Base-by-base conservation (phyloP, 2,329 filamentous ascomycete genomes). In the Colletotrichum sp. region DNA sequence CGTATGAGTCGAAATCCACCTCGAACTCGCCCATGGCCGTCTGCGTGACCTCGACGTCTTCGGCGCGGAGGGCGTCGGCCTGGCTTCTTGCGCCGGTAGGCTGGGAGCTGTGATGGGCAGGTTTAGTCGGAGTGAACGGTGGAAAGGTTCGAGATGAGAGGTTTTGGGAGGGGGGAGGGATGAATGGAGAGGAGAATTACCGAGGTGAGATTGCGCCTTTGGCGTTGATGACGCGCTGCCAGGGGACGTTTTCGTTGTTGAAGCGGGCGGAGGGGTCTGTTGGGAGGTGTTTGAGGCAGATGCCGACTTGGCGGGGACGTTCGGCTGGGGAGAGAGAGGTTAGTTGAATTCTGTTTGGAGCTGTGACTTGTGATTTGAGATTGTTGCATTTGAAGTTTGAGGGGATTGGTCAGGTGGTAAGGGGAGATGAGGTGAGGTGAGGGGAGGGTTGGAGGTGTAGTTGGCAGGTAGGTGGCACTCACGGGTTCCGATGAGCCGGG, bases 151-250 rank as follows among this genome's bases (percentile, higher is more conserved):
- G 55, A 15, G 15, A 3, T 4, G 29, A n/a, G 13, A 59, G 25
- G 15, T 3, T 29, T 27, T 29, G 34, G 30, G 15, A n/a, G 15
- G 22, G 29, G 11, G 49, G 15, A 12, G 25, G 19, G 52, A 25
- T 11, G 15, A 15, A n/a, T n/a, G n/a, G n/a, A n/a, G n/a, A n/a
- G n/a, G n/a, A n/a, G n/a, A n/a, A n/a, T n/a, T 65, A 96, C 95
- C 96, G 92, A 9, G 94, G 94, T 61, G 96, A 98, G 79, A 99
- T 98, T 75, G 92, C 88, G 27, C 96, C 96, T 85, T 95, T 96
- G 16, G 95, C 88, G 84, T 96, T 98, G 82, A 99, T 94, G 76
- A 99, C 95, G 74, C 97, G 89, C 87, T 99, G 96, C 96, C 96
- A 99, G 0, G 96, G 96, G 5, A 99, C 96, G 78, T 94, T 98